Conservation (phyloP, 2,329 filamentous ascomycete genomes). For the Reticulascus tulasneorum region DNA sequence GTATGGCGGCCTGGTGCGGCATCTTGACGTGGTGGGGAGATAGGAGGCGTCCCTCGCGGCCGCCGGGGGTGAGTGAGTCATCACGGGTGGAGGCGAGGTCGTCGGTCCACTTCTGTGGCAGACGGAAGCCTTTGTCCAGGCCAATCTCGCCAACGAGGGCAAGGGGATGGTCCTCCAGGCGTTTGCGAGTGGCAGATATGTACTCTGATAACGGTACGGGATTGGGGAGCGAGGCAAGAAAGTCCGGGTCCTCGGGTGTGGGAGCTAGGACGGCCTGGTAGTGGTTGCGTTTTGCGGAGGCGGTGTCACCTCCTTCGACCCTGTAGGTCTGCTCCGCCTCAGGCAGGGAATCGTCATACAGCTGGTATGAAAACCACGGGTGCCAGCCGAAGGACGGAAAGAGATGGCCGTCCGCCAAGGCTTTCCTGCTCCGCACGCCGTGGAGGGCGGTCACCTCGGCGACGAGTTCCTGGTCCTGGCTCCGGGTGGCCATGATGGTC, state of each 20-base stretch:
- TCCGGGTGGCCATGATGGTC: constrained; percentile 73
- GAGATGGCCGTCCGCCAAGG: constrained; percentile 20
- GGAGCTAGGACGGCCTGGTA: constrained; percentile 63
- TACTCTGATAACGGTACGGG: constrained; percentile 58
- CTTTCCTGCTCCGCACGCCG: constrained; percentile 35
- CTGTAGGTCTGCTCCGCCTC: constrained; percentile 32
- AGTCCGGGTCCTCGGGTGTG: constrained; percentile 34
- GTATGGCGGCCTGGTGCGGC: constrained; percentile 63
- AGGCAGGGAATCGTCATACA: constrained; percentile 56
- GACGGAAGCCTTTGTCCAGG: constrained; percentile 71
- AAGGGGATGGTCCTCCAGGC: constrained; percentile 53
- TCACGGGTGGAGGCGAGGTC: constrained; percentile 28
- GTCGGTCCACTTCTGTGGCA: constrained; percentile 57
- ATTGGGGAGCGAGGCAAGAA: constrained; percentile 50
- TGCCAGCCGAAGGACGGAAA: constrained; percentile 83
- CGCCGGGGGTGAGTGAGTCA: constrained; percentile 58
- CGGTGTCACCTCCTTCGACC: constrained; percentile 15
- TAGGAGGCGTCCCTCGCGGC: constrained; percentile 64
- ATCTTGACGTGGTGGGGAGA: constrained; percentile 65
- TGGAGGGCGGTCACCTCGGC: constrained; percentile 53
- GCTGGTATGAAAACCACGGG: constrained; percentile 78
- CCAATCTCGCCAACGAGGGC: constrained; percentile 76
- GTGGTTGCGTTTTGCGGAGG: constrained; percentile 47
- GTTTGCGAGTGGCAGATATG: constrained; percentile 49
- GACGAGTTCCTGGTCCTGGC: constrained; percentile 72